Conservation (phyloP, 805 yeast genomes). For the Candida argentea region DNA sequence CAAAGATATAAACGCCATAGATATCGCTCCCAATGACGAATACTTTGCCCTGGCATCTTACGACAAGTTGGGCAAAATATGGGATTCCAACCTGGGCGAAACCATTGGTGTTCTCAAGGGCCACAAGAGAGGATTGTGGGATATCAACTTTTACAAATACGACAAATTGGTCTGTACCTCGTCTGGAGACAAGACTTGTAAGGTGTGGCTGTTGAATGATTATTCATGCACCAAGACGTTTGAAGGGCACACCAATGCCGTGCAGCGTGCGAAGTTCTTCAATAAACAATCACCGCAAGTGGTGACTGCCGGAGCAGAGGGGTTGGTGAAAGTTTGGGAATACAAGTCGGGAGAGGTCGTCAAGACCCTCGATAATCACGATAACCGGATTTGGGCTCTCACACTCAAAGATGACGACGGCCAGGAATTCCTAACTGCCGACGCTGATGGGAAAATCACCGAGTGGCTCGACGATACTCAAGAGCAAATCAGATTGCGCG, state of each 20-base stretch:
- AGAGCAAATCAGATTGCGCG: constrained; percentile 48
- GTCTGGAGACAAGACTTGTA: constrained; percentile 88
- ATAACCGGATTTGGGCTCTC: constrained; percentile 90
- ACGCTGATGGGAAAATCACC: constrained; percentile 88
- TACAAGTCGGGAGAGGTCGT: constrained; percentile 59
- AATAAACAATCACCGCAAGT: constrained; percentile 54
- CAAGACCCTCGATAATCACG: constrained; percentile 82
- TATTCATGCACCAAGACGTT: constrained; percentile 70
- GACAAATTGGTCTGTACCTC: constrained; percentile 73
- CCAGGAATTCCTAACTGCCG: constrained; percentile 68
- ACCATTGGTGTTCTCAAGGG: constrained; percentile 76
- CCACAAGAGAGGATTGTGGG: constrained; percentile 94
- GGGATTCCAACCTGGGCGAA: constrained; percentile 86
- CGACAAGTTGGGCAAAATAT: constrained; percentile 83
- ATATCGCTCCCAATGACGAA: constrained; percentile 84
- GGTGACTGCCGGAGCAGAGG: constrained; percentile 86
- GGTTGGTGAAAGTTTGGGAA: constrained; percentile 89
- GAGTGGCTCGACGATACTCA: constrained; percentile 86
- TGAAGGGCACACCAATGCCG: constrained; percentile 92
- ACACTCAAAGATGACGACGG: constrained; percentile 61
- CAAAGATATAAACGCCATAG: constrained; percentile 86
- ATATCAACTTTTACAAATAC: constrained; percentile 68
- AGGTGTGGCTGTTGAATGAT: constrained; percentile 80
- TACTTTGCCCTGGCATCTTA: constrained; percentile 88
- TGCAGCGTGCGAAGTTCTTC: constrained; percentile 69